Evolutionary conservation across 768 basidiomycete species (phyloP).

Genomic region (Hygrocybe coccinea): DNA sequence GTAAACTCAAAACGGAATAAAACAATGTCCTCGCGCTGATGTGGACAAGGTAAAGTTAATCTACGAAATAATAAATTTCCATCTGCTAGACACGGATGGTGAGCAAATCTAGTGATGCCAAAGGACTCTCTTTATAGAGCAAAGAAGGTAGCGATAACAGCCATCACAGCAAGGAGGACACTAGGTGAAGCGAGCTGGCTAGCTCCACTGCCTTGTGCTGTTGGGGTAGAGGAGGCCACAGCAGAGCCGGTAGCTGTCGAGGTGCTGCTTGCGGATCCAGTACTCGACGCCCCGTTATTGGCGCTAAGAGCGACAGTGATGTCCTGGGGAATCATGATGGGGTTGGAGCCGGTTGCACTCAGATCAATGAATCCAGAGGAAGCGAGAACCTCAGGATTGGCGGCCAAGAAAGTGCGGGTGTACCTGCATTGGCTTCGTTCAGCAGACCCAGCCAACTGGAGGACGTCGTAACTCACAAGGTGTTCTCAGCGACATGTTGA

Average conservation of each 20-base stretch:
- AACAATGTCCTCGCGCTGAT: background rate
- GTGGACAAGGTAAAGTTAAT: background rate
- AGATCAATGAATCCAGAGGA: slow-evolving; percentile 51
- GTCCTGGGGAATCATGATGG: slow-evolving; percentile 59
- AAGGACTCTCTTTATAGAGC: slow-evolving; percentile 44
- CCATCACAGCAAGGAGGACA: slow-evolving; percentile 45
- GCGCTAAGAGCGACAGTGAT: slow-evolving; percentile 43
- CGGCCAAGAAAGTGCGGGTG: slow-evolving; percentile 42
- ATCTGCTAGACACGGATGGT: background rate
- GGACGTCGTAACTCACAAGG: slow-evolving; percentile 25
- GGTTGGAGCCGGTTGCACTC: slow-evolving; percentile 35
- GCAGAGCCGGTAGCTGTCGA: slow-evolving; percentile 18
- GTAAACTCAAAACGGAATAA: background rate
- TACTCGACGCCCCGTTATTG: slow-evolving; percentile 23
- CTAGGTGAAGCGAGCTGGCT: slow-evolving; percentile 44
- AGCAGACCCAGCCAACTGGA: background rate
- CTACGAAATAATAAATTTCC: background rate
- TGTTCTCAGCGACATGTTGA: slow-evolving; percentile 49
- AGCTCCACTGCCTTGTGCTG: slow-evolving; percentile 39
- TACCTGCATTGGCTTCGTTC: slow-evolving; percentile 16
- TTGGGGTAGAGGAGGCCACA: slow-evolving; percentile 20
- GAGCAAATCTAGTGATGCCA: background rate
- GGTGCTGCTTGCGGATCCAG: slow-evolving; percentile 21
- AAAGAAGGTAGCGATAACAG: slow-evolving; percentile 42
- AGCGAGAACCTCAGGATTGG: slow-evolving; percentile 48